Base-by-base conservation (phyloP, 129 eudicot genomes). In the Pseudognaphalium luteoalbum region DNA sequence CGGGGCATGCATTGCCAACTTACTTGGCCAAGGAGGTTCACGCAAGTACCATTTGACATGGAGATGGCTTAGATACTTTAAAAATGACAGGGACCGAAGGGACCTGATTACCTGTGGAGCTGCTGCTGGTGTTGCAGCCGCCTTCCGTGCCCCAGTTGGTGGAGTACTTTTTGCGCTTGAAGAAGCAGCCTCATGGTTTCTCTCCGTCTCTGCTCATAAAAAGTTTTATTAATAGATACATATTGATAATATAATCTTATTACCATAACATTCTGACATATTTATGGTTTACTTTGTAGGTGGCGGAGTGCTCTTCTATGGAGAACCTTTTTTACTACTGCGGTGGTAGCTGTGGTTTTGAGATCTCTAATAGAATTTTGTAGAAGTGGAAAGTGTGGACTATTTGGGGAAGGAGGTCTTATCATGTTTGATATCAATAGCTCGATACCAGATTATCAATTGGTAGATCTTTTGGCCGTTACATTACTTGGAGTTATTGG, bases 251-350 rank as follows among this genome's bases (percentile, higher is more conserved):
- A 25, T 25, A 25, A 25, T 25, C 28, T 25, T 39, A 34, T 35
- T 44, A 34, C 44, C 22, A 10, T 47, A 17, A 47, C 54, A 8
- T 17, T 14, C 14, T 47, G 2, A 14, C 54, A 11, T 3, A 47
- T 47, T 47, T 47, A 11, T 47, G n/a, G 3, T 47, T 47, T 8
- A 47, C 14, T 47, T 78, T 85, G 66, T 80, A 91, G 99, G 99
- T 95, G 99, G 99, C 81, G 99, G 81, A 91, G 96, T 87, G 97
- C 99, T 70, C 97, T 95, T 79, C 86, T 95, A n/a, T 95, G 99
- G 99, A 87, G 99, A 82, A 87, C 99, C 12, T 95, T 95, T 77
- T 94, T 94, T 80, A 94, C 97, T 7, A 94, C 97, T 15, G 99
- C 97, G 60, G 85, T 95, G 11, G 99, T 91, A 62, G 99, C 99